A percentile compares a stretch with the other conserved stretches of the same genome.
Evolutionary conservation across 2,329 filamentous ascomycete genomes (phyloP).

Genomic region (Metarhizium sp.): DNA sequence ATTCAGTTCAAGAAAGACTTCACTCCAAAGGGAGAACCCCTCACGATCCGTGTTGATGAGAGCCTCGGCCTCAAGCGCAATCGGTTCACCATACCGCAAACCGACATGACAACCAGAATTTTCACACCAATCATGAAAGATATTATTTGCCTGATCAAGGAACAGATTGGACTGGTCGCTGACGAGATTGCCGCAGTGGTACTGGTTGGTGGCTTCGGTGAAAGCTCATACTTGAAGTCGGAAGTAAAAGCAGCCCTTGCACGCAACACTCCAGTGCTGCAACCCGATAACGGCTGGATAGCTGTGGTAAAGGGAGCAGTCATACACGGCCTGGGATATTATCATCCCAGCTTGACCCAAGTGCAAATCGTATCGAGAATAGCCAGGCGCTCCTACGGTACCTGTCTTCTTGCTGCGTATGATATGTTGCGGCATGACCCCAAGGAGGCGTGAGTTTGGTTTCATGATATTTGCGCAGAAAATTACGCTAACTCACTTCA

Average conservation of each 20-base stretch:
- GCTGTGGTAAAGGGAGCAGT: slow-evolving; percentile 42
- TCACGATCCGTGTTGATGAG: slow-evolving; percentile 24
- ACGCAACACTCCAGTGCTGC: slow-evolving; percentile 30
- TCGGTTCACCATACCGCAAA: slow-evolving; percentile 25
- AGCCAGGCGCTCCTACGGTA: slow-evolving; percentile 27
- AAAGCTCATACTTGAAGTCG: slow-evolving; percentile 33
- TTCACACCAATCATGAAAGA: slow-evolving; percentile 33
- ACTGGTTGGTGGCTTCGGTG: slow-evolving; percentile 40
- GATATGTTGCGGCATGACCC: slow-evolving; percentile 26
- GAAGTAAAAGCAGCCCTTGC: slow-evolving; percentile 27
- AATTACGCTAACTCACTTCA: slow-evolving; percentile 7
- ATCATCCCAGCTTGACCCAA: slow-evolving; percentile 17
- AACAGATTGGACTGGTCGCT: slow-evolving; percentile 27
- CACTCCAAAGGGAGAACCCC: slow-evolving; percentile 24
- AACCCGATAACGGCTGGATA: slow-evolving; percentile 39
- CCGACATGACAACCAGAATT: slow-evolving; percentile 56
- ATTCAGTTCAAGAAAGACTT: slow-evolving; percentile 28
- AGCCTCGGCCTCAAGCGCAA: slow-evolving; percentile 23
- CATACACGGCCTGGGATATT: slow-evolving; percentile 27
- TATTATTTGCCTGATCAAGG: slow-evolving; percentile 31
- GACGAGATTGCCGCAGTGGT: slow-evolving; percentile 29
- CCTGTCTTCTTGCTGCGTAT: slow-evolving; percentile 24
- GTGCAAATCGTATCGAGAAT: slow-evolving; percentile 25
- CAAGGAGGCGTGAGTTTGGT: slow-evolving; percentile 23
- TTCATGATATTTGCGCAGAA: background rate